Base-by-base conservation (phyloP, 768 basidiomycete genomes). In the Tubosaeta sp. region DNA sequence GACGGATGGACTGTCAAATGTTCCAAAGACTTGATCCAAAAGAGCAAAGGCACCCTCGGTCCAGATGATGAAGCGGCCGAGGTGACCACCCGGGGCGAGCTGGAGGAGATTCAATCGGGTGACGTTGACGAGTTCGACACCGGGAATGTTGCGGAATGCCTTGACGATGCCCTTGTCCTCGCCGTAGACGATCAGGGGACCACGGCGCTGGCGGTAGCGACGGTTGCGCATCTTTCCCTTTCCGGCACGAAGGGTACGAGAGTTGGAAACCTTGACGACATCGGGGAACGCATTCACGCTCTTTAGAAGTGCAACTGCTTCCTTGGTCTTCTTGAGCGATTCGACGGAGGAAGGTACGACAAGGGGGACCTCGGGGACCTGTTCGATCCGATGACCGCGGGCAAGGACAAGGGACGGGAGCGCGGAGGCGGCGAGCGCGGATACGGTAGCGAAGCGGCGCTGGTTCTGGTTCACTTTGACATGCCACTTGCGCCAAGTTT, bases 381-480 rank as follows among this genome's bases (percentile, higher is more conserved):
- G 78, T 81, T 98, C 97, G 75, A 99, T 93, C 72, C 94, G 88
- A 82, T 99, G 97, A 43, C 97, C 97, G 63, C 97, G 95, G 48
- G 97, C 97, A 64, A 98, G 91, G 66, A 99, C 95, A 69, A 99
- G 90, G 38, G 95, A 95, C 4, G 61, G 95, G 56, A 99, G 85
- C 42, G 95, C 97, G 47, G 97, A 95, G 4, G 97, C 97, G 47
- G 97, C 97, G 53, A 99, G 84, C 45, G 97, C 97, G 57, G 97
- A 97, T 61, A 98, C 95, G 57, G 91, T 85, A 51, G 97, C 97
- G 73, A 93, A 99, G 59, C 97, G 90, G 72, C 91, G 91, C 76
- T 98, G 95, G 83, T 95, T 95, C 81, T 94, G 91, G 86, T 95
- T 95, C 56, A 97, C 91, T 80, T 97, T 99, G 79, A 98, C 90